Evolutionary conservation across 2,329 filamentous ascomycete species (phyloP).

Genomic region (Hymenoscyphus fructigenus): DNA sequence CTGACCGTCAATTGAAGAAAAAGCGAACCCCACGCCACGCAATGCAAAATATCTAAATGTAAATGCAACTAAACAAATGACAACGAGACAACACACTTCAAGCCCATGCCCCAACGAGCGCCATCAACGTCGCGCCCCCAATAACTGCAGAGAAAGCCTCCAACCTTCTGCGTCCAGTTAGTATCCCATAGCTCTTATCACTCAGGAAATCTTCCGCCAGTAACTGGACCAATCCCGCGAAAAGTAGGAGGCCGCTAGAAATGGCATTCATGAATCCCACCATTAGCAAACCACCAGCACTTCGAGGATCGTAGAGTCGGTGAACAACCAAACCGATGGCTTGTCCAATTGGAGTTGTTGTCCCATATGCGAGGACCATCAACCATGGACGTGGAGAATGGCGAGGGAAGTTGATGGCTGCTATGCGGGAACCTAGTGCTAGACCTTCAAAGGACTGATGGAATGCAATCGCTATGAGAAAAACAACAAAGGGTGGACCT

Average conservation of each 20-base stretch:
- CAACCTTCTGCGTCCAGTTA: slow-evolving; percentile 56
- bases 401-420: slow-evolving; percentile 74
- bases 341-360: slow-evolving; percentile 79
- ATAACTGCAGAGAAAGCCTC: slow-evolving; percentile 63
- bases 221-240: slow-evolving; percentile 80
- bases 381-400: slow-evolving; percentile 74
- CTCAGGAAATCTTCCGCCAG: slow-evolving; percentile 84
- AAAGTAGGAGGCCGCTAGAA: slow-evolving; percentile 75
- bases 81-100: slow-evolving; percentile 12
- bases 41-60: slow-evolving; percentile 6
- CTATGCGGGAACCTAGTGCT: slow-evolving; percentile 80
- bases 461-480: slow-evolving; percentile 77
- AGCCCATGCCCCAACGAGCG: slow-evolving; percentile 66
- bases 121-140: slow-evolving; percentile 61
- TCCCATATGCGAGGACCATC: slow-evolving; percentile 75
- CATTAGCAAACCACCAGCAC: slow-evolving; percentile 72
- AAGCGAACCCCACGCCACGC: background rate
- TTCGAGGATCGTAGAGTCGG: slow-evolving; percentile 76
- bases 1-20: background rate
- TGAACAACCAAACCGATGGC: slow-evolving; percentile 78
- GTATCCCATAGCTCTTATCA: slow-evolving; percentile 60
- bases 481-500: slow-evolving; percentile 75
- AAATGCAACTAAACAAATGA: background rate
- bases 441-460: slow-evolving; percentile 89
- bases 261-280: slow-evolving; percentile 89